Percentiles rank a stretch among this genome's conserved stretches.
Evolutionary conservation across 352 stramenopile species (phyloP).

Genomic region (Phytophthora cajani): DNA sequence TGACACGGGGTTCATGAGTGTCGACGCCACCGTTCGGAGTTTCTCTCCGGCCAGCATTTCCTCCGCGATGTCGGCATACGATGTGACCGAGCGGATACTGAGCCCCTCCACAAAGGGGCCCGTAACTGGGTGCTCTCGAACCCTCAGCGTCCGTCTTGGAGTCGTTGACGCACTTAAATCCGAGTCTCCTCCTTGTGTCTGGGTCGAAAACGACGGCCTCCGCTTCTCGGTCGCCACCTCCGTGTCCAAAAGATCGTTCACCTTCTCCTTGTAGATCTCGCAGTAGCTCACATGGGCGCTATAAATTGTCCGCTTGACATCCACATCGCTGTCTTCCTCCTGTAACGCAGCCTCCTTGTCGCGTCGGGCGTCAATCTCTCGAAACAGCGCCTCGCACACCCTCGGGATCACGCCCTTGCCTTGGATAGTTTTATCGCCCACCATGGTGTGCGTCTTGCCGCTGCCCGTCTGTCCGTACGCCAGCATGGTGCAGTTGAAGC

Average conservation of each 20-base stretch:
- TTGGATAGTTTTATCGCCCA: constrained; percentile 62
- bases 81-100: constrained; percentile 68
- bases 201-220: constrained; percentile 36
- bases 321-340: constrained; percentile 13
- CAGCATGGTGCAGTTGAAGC: constrained; percentile 87
- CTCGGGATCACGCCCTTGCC: constrained; percentile 81
- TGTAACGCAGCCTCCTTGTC: constrained; percentile 31
- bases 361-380: constrained; percentile 60
- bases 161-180: constrained; percentile 10
- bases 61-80: constrained; percentile 82
- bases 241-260: constrained; percentile 80
- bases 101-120: constrained; percentile 87
- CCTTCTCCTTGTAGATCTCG: constrained; percentile 91
- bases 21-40: constrained; percentile 94
- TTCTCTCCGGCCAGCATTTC: constrained; percentile 92
- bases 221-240: constrained; percentile 22
- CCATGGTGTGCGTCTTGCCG: constrained; percentile 88
- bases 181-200: constrained; percentile 14
- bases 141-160: constrained; percentile 52
- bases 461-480: constrained; percentile 85
- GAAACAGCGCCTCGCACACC: constrained; percentile 83
- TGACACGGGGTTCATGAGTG: constrained; percentile 96
- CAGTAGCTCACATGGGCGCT: constrained; percentile 73
- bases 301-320: constrained; percentile 48
- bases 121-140: constrained; percentile 84